phyloP scores from a whole-genome alignment of 75 land plant genomes.

The Larix kaempferi region DNA sequence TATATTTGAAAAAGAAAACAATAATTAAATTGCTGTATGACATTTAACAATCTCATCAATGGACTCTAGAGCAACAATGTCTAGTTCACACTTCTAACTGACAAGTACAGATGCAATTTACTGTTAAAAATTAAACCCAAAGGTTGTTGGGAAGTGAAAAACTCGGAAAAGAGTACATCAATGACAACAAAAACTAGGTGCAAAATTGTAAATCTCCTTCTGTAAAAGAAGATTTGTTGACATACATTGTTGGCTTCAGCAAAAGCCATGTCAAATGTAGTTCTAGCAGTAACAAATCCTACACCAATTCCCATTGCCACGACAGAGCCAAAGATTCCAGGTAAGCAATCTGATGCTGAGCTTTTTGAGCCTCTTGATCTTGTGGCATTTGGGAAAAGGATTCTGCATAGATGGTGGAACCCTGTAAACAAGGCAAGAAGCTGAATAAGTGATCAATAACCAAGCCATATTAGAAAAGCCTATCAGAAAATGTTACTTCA shows the following conservation, averaged over 20 bases:
- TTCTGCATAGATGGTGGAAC: conserved; percentile 3
- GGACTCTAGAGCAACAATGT: too few relatives aligned
- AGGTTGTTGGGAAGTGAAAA: not conserved
- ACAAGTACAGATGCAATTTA: too few relatives aligned
- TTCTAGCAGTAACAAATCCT: not conserved
- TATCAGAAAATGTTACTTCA: not conserved
- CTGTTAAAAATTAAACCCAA: not conserved
- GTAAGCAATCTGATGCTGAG: not conserved
- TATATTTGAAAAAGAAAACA: not conserved
- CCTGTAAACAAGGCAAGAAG: conserved; percentile 2
- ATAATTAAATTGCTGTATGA: too few relatives aligned
- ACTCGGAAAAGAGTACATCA: not conserved
- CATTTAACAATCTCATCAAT: too few relatives aligned
- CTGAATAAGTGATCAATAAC: not conserved
- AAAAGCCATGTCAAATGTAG: not conserved
- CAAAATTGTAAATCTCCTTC: not conserved
- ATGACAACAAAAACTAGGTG: not conserved
- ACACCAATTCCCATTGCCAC: not conserved
- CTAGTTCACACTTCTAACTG: too few relatives aligned
- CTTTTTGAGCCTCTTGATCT: not conserved
- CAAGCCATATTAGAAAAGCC: not conserved
- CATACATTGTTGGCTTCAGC: conserved; percentile 6
- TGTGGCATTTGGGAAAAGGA: conserved; percentile 1
- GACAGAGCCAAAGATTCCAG: not conserved
- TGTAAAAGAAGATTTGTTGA: not conserved